These are phyloP conservation scores for Ramichloridium luteum DNA, from an alignment of 2,329 filamentous ascomycete genomes.

Conservation along the genomic window DNA sequence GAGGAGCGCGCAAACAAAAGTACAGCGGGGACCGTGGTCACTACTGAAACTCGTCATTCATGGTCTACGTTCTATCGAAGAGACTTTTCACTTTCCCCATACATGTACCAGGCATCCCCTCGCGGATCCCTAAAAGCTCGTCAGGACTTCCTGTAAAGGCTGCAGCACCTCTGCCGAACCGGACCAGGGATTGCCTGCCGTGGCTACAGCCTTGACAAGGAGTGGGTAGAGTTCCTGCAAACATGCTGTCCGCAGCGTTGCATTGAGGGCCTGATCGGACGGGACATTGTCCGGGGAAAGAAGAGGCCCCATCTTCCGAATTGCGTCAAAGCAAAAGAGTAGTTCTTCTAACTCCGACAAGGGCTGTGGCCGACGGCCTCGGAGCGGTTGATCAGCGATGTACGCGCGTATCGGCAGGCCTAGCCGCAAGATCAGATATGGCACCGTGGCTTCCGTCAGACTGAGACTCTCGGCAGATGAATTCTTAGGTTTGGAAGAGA, in stretches of 20 bases:
- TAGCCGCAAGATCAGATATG: slow-evolving; percentile 70
- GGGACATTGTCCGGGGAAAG: too few relatives aligned
- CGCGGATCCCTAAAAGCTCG: slow-evolving; percentile 11
- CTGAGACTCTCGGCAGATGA: slow-evolving; percentile 35
- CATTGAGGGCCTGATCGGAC: too few relatives aligned
- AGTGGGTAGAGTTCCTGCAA: slow-evolving; percentile 71
- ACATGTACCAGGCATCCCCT: too few relatives aligned
- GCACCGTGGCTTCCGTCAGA: slow-evolving; percentile 66
- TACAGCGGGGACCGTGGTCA: too few relatives aligned
- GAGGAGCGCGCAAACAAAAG: too few relatives aligned
- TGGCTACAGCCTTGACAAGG: slow-evolving; percentile 50
- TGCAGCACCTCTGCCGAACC: slow-evolving; percentile 40
- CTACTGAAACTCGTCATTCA: too few relatives aligned
- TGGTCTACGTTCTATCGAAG: too few relatives aligned
- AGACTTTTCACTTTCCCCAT: too few relatives aligned
- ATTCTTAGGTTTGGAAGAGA: too few relatives aligned
- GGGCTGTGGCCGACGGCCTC: slow-evolving; percentile 81
- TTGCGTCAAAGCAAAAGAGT: slow-evolving; percentile 52
- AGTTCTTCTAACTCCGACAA: slow-evolving; percentile 69
- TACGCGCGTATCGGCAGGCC: slow-evolving; percentile 73
- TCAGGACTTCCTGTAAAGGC: slow-evolving; percentile 30
- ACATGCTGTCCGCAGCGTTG: slow-evolving; percentile 52
- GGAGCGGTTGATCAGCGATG: slow-evolving; percentile 78
- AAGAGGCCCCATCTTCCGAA: slow-evolving; percentile 53
- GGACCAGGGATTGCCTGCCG: slow-evolving; percentile 48